Percentiles rank a stretch among this genome's conserved stretches.
phyloP scores from a whole-genome alignment of 768 basidiomycete species.

The Pleurotus ostreatus region DNA sequence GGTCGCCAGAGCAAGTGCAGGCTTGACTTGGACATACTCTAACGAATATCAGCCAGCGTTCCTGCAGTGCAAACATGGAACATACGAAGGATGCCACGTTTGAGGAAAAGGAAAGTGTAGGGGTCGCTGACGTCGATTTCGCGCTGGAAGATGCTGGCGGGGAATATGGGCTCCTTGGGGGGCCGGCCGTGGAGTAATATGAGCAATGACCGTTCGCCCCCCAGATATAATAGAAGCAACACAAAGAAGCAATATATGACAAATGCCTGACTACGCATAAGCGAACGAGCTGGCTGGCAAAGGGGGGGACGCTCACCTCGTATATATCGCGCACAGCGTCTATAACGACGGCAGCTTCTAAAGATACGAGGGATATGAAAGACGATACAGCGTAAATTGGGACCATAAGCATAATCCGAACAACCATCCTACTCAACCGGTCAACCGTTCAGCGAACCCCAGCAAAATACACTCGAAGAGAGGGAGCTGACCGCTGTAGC shows the following conservation, averaged over 20 bases:
- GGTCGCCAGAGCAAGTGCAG: slow-evolving; percentile 79
- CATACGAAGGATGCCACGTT: slow-evolving; percentile 90
- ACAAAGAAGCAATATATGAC: slow-evolving; percentile 93
- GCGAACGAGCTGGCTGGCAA: neutral
- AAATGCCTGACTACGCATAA: slow-evolving; percentile 57
- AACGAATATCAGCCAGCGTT: neutral
- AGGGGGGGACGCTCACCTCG: slow-evolving; percentile 54
- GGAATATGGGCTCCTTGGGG: slow-evolving; percentile 85
- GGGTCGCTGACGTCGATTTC: slow-evolving; percentile 96
- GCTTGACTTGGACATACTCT: slow-evolving; percentile 99
- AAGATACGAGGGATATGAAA: slow-evolving; percentile 87
- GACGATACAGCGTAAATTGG: slow-evolving; percentile 91
- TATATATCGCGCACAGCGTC: slow-evolving; percentile 94
- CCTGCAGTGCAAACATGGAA: slow-evolving; percentile 3
- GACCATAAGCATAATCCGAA: slow-evolving; percentile 96
- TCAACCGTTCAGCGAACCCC: neutral
- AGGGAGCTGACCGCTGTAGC: slow-evolving; percentile 60
- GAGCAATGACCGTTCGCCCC: slow-evolving; percentile 90
- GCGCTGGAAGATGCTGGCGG: slow-evolving; percentile 73
- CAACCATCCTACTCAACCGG: slow-evolving; percentile 61
- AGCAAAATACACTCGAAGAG: neutral
- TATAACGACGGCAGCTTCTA: slow-evolving; percentile 94
- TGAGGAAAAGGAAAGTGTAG: slow-evolving; percentile 88
- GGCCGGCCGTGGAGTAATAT: slow-evolving; percentile 89
- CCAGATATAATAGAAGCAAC: slow-evolving; percentile 77